Base-by-base conservation (phyloP, 1,139 yeast species). In the Suhomyces wounanorum region DNA sequence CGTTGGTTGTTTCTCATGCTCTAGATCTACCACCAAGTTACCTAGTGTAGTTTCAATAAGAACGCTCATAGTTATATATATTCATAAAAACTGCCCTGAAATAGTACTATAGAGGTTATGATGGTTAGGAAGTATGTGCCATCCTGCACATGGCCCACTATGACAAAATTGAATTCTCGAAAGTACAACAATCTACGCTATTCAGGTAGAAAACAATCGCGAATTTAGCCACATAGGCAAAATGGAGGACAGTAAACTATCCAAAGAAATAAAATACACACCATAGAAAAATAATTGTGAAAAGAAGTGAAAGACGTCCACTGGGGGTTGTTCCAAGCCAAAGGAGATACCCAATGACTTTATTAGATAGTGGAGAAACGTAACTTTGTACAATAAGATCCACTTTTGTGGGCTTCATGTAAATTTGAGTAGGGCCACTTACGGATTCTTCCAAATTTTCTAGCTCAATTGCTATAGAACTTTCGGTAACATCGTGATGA, bases 31-130 rank as follows among this genome's bases (percentile, higher is more conserved):
- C 11, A 82, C 85, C 14, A 85, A 45, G 55, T 63, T 66, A 52
- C 85, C 87, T 37, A 61, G 64, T 1, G 83, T 77, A 0, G 88
- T 83, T 58, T 84, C 88, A 11, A 83, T 48, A 35, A 84, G 59
- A 3, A 83, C 84, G 59, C 87, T 82, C 87, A 83, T 83, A 30
- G 26, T 14, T 16, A 36, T 45, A 30, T 44, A 26, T 25, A 38
- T 23, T n/a, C 18, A 13, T 23, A 8, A 18, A 23, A 18, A 17
- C 5, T 14, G 26, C 23, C 25, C 38, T 14, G 16, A 28, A 30
- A 37, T 10, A 40, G 17, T 33, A 43, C 39, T 30, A 23, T 23
- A 16, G 39, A 42, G 42, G 42, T 40, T 40, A 35, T 23, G 31
- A 30, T 30, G 33, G 33, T 30, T 30, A 5, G 13, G 5, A 30